Evolutionary conservation across 2,329 filamentous ascomycete genomes (phyloP).

Genomic region (Colletotrichum plurivorum): DNA sequence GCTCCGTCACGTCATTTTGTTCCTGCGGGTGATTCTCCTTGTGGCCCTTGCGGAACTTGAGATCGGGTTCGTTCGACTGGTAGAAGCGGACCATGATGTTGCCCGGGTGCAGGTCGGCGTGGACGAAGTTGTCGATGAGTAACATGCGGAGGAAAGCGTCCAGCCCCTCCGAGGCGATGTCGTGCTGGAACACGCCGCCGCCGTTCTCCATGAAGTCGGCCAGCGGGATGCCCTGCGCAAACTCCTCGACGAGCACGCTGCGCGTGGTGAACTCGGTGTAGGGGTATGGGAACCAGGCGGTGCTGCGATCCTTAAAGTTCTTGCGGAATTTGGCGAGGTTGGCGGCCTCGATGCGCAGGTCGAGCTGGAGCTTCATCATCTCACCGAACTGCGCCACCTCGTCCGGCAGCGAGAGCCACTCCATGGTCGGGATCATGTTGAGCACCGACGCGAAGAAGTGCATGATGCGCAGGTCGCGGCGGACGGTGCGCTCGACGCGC

Average conservation of each 20-base stretch:
- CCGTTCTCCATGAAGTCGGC: slow-evolving; percentile 92
- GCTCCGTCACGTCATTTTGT: slow-evolving; percentile 85
- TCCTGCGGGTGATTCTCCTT: slow-evolving; percentile 55
- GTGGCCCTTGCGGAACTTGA: slow-evolving; percentile 54
- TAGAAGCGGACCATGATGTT: slow-evolving; percentile 99
- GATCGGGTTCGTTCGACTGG: slow-evolving; percentile 79
- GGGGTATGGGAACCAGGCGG: slow-evolving; percentile 97
- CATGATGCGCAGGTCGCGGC: slow-evolving; percentile 96
- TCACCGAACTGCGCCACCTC: slow-evolving; percentile 95
- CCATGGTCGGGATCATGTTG: slow-evolving; percentile 91
- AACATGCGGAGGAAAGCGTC: slow-evolving; percentile 98
- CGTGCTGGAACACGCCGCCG: slow-evolving; percentile 91
- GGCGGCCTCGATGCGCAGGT: slow-evolving; percentile 93
- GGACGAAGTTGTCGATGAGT: slow-evolving; percentile 96
- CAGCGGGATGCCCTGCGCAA: slow-evolving; percentile 92
- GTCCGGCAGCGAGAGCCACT: slow-evolving; percentile 96
- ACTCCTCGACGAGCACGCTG: slow-evolving; percentile 94
- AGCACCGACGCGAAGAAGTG: slow-evolving; percentile 87
- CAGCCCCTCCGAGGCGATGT: slow-evolving; percentile 94
- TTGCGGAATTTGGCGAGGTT: slow-evolving; percentile 91
- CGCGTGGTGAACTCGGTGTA: slow-evolving; percentile 94
- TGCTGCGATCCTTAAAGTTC: slow-evolving; percentile 90
- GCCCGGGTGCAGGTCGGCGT: slow-evolving; percentile 95
- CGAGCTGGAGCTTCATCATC: slow-evolving; percentile 99
- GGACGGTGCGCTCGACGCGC: slow-evolving; percentile 87